Evolutionary conservation across 2,329 filamentous ascomycete genomes (phyloP).

Genomic region (Cladosporium austrohemisphaericum): DNA sequence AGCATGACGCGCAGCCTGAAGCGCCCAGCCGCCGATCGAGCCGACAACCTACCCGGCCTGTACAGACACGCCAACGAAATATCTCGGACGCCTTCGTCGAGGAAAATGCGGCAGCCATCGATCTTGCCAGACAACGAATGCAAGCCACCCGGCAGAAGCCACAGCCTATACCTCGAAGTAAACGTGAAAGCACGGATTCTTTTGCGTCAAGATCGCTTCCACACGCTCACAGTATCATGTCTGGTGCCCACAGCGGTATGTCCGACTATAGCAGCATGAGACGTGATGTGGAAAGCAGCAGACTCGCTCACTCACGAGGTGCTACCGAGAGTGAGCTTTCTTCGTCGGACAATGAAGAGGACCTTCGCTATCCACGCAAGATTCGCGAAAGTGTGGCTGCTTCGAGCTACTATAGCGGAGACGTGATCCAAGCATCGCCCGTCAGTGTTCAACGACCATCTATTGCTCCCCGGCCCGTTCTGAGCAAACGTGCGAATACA

Average conservation of each 20-base stretch:
- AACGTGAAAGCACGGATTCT: neutral
- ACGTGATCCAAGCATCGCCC: slow-evolving; percentile 12
- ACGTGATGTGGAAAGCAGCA: slow-evolving; percentile 14
- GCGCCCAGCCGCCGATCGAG: neutral
- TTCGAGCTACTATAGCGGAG: slow-evolving; percentile 3
- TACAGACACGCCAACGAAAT: slow-evolving; percentile 11
- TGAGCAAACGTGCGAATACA: slow-evolving; percentile 14
- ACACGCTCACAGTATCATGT: slow-evolving; percentile 7
- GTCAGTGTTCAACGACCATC: neutral
- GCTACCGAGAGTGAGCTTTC: slow-evolving; percentile 21
- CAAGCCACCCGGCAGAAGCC: slow-evolving; percentile 13
- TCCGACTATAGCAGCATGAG: neutral
- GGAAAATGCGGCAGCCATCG: slow-evolving; percentile 19
- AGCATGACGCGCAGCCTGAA: neutral
- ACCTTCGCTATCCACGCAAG: slow-evolving; percentile 27
- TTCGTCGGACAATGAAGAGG: slow-evolving; percentile 28
- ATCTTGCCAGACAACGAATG: slow-evolving; percentile 18
- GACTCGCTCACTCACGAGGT: slow-evolving; percentile 18
- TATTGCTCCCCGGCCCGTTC: slow-evolving; percentile 17
- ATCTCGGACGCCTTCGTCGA: slow-evolving; percentile 16
- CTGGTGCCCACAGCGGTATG: neutral
- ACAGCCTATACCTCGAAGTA: neutral
- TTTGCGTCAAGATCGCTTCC: slow-evolving; percentile 2
- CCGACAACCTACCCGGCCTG: slow-evolving; percentile 2
- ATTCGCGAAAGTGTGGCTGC: slow-evolving; percentile 7